Conservation (phyloP, 352 stramenopile species). For the Globisporangium splendens region DNA sequence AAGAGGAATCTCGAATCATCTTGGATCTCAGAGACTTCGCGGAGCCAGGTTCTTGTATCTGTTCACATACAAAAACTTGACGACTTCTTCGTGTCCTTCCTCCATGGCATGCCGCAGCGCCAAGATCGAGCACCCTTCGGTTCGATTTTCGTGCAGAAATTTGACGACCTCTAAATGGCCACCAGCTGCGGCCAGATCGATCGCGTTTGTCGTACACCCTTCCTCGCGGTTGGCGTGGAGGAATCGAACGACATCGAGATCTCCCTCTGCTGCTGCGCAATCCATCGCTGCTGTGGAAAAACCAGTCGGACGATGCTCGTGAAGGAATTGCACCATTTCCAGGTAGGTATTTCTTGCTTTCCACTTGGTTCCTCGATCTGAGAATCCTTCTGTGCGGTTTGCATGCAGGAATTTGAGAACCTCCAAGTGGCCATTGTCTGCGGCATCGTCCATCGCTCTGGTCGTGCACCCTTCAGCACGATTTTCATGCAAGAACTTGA, state of each 20-base stretch:
- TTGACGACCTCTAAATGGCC: too few relatives aligned
- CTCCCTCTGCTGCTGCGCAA: conserved; percentile 7
- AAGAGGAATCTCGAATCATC: too few relatives aligned
- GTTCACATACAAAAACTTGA: too few relatives aligned
- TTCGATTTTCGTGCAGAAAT: too few relatives aligned
- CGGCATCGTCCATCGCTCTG: conserved; percentile 14
- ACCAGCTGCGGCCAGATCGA: too few relatives aligned
- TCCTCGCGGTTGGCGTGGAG: too few relatives aligned
- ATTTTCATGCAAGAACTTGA: conserved; percentile 10
- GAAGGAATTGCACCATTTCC: conserved; percentile 20
- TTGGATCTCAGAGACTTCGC: too few relatives aligned
- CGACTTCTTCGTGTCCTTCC: too few relatives aligned
- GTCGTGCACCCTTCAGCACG: conserved; percentile 10
- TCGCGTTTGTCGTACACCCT: too few relatives aligned
- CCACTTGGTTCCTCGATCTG: conserved; percentile 8
- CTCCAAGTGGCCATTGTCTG: conserved; percentile 15
- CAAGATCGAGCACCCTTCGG: too few relatives aligned
- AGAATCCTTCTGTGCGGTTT: conserved; percentile 19
- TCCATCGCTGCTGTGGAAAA: conserved; percentile 19
- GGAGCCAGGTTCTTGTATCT: too few relatives aligned
- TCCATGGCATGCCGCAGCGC: too few relatives aligned
- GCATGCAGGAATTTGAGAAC: conserved; percentile 19
- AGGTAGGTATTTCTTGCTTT: conserved; percentile 10
- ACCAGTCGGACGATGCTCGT: conserved; percentile 16
- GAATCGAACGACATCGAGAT: conserved; percentile 14